Percentiles rank a stretch among this genome's conserved stretches.
Conservation (phyloP, 2,329 filamentous ascomycete species). For the Ascocoryne sarcoides region DNA sequence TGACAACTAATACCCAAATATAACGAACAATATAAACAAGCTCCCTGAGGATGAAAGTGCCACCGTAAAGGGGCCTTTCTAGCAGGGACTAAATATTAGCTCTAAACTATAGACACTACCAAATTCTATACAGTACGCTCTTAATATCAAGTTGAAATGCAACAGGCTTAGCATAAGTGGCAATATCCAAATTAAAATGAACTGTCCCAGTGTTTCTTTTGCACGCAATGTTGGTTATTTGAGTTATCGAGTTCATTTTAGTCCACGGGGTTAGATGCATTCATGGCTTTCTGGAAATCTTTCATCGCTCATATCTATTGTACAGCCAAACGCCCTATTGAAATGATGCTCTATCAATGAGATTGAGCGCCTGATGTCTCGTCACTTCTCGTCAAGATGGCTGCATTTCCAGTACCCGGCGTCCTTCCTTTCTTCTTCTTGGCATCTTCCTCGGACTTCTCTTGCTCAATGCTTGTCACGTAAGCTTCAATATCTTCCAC, state of each 20-base stretch:
- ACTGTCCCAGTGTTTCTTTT: no score
- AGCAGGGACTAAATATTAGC: no score
- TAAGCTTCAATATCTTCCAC: slow-evolving; percentile 95
- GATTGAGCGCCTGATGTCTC: slow-evolving; percentile 22
- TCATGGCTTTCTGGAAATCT: no score
- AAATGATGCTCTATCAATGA: slow-evolving; percentile 14
- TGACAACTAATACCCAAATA: not conserved
- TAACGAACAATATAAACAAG: not conserved
- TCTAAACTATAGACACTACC: no score
- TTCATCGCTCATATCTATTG: slow-evolving; percentile 29
- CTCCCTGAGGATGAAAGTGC: not conserved
- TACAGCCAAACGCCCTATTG: slow-evolving; percentile 28
- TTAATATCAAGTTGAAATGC: no score
- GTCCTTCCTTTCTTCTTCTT: slow-evolving; percentile 86
- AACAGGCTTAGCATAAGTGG: no score
- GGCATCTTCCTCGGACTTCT: slow-evolving; percentile 97
- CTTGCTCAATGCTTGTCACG: slow-evolving; percentile 97
- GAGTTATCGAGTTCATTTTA: no score
- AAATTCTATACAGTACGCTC: no score
- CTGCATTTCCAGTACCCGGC: slow-evolving; percentile 59
- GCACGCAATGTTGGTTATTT: no score
- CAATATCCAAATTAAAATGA: no score
- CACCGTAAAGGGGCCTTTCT: not conserved
- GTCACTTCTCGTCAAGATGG: slow-evolving; percentile 61
- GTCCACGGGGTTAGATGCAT: no score